These are phyloP conservation scores for Fragilaria radians DNA, from an alignment of 108 stramenopile species.

Conservation along the genomic window DNA sequence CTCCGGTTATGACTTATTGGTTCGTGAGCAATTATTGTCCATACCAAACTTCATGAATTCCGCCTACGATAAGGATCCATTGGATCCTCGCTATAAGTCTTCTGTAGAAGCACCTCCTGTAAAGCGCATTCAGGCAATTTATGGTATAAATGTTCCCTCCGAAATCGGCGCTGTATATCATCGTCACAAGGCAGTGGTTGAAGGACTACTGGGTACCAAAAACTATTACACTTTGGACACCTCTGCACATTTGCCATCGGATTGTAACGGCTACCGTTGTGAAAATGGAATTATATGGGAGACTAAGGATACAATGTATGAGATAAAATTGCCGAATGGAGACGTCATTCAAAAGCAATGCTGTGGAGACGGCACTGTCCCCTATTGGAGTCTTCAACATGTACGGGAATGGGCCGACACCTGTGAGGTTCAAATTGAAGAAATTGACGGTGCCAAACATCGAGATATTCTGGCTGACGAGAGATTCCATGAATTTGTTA, in stretches of 20 bases:
- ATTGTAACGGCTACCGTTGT: slow-evolving; percentile 13
- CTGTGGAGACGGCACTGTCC: slow-evolving; percentile 53
- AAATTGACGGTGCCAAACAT: slow-evolving; percentile 22
- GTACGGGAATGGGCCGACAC: slow-evolving; percentile 32
- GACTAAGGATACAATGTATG: slow-evolving; percentile 33
- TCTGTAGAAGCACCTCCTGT: slow-evolving; percentile 45
- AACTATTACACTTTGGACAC: slow-evolving; percentile 28
- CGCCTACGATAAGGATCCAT: slow-evolving; percentile 14
- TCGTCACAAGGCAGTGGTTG: slow-evolving; percentile 26
- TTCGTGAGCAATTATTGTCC: no score
- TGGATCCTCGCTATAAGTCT: slow-evolving; percentile 8
- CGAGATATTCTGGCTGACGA: slow-evolving; percentile 22
- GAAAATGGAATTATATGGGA: slow-evolving; percentile 40
- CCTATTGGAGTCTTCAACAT: slow-evolving; percentile 48
- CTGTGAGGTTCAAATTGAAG: slow-evolving; percentile 20
- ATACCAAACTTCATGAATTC: slow-evolving; percentile 12
- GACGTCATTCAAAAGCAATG: slow-evolving; percentile 5
- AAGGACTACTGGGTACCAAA: slow-evolving; percentile 6
- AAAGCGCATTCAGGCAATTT: slow-evolving; percentile 42
- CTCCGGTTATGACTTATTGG: slow-evolving; percentile 21
- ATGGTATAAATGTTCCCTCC: slow-evolving; percentile 53
- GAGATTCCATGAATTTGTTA: slow-evolving; percentile 36
- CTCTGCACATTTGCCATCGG: slow-evolving; percentile 15
- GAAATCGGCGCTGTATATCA: slow-evolving; percentile 45
- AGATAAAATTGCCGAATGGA: slow-evolving; percentile 17